Percentiles rank a stretch among this genome's conserved stretches.
Conservation (phyloP, 192 early-diverging fungal species). For the Paraglomus occultum region DNA sequence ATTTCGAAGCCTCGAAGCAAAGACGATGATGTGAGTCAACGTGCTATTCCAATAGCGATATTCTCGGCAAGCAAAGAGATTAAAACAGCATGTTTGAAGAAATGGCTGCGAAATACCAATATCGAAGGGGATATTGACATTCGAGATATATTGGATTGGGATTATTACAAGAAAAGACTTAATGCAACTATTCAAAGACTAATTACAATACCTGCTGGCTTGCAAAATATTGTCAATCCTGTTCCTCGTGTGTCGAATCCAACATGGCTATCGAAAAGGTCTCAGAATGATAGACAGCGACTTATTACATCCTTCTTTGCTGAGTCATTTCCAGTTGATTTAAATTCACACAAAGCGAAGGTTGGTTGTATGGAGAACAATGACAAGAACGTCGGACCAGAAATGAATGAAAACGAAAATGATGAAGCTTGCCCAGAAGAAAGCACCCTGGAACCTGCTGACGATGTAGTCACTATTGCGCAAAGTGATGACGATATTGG, state of each 20-base stretch:
- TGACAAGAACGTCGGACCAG: conserved; percentile 36
- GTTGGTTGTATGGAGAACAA: conserved; percentile 41
- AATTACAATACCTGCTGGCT: conserved; percentile 97
- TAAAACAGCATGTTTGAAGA: conserved; percentile 77
- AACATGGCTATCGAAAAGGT: conserved; percentile 88
- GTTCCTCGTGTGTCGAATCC: conserved; percentile 91
- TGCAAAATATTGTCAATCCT: conserved; percentile 93
- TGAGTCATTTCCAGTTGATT: too few species aligned
- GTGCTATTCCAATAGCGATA: conserved; percentile 93
- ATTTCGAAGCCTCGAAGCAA: conserved; percentile 81
- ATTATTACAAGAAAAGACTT: conserved; percentile 96
- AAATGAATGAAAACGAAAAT: conserved; percentile 35
- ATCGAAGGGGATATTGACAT: conserved; percentile 76
- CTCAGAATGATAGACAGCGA: conserved; percentile 79
- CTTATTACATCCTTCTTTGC: conserved; percentile 55
- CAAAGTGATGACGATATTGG: too few species aligned
- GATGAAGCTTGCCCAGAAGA: conserved; percentile 49
- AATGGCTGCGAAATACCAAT: conserved; percentile 86
- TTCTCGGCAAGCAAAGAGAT: conserved; percentile 82
- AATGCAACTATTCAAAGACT: conserved; percentile 94
- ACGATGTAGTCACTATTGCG: too few species aligned
- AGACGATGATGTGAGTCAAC: conserved; percentile 78
- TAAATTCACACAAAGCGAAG: too few species aligned
- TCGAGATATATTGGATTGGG: conserved; percentile 92
- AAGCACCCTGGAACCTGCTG: conserved; percentile 39